Conservation (phyloP, 1,284 basidiomycete genomes). For the Trametes sp. region DNA sequence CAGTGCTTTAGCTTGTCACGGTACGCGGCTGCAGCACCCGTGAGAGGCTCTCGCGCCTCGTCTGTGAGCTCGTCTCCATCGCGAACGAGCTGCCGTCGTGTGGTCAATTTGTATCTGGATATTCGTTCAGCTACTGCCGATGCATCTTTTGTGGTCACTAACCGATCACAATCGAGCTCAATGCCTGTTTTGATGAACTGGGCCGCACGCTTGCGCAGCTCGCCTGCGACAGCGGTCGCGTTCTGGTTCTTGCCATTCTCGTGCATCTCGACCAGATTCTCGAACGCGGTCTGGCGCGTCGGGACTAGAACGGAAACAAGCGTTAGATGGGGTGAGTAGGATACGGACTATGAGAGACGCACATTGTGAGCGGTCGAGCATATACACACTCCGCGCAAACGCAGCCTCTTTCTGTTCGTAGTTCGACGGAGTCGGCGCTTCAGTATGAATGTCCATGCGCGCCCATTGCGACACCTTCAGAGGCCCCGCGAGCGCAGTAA, state of each 20-base stretch:
- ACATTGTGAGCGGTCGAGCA: background rate
- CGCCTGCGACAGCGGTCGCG: background rate
- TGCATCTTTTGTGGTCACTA: background rate
- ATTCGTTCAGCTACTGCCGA: too few species aligned
- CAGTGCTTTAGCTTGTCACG: background rate
- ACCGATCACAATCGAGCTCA: background rate
- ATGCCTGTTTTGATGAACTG: background rate
- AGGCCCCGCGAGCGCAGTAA: background rate
- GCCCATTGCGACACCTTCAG: background rate
- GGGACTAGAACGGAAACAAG: background rate
- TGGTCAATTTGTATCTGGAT: background rate
- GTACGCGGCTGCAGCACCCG: background rate
- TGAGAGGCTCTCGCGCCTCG: background rate
- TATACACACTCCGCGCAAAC: background rate
- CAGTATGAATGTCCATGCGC: background rate
- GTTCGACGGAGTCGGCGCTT: background rate
- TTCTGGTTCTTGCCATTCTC: background rate
- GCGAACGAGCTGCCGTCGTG: background rate
- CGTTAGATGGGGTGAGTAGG: too few species aligned
- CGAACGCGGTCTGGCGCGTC: background rate
- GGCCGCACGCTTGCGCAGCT: background rate
- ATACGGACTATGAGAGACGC: background rate
- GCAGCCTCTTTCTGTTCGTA: background rate
- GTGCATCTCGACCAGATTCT: background rate
- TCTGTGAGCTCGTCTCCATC: background rate